Evolutionary conservation across 2,329 filamentous ascomycete species (phyloP), one percentile per base, ranked within the genome.

Genomic region (Calonectria multiphialidica): DNA sequence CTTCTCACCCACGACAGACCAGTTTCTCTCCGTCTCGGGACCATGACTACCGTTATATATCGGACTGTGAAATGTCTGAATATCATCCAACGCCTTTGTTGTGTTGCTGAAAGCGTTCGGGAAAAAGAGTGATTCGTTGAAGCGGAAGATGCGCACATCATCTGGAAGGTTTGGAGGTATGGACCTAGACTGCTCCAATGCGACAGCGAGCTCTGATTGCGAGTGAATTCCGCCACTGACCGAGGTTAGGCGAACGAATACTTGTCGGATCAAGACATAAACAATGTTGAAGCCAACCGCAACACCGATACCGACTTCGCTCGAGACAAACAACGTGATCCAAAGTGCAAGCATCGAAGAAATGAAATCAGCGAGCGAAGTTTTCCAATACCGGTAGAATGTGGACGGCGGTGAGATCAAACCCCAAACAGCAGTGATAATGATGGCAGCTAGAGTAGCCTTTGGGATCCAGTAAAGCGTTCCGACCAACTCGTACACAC

Each of bases 381-480:
- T 90, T 74, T 89, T 89, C 90, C 91, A 93, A 82, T 91, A 93
- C 16, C 86, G 84, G 80, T 92, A 92, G 78, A 93, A 92, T 12
- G 89, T 86, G 3, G 85, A 87, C 0, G 90, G 87, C 0, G 90
- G 87, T 0, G 89, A 88, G 53, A 93, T 90, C 8, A 93, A 84
- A 45, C 91, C 90, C 82, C 89, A 89, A 0, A 93, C 90, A 7
- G 91, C 91, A 71, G 89, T 90, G 75, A 93, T 92, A 74, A 93
- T 92, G 72, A 93, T 92, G 2, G 91, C 91, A 1, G 91, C 88
- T 1, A 93, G 85, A 0, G 90, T 92, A 0, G 91, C 87, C 75
- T 92, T 92, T 1, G 92, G 91, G n/a, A 93, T 90, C 90, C 90
- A 93, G 82, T 91, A 92, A 0, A 93, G 85, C 0, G 89, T 88